These are phyloP conservation scores for Penicillium pancosmium DNA, from an alignment of 495 filamentous ascomycete species.

Conservation along the genomic window DNA sequence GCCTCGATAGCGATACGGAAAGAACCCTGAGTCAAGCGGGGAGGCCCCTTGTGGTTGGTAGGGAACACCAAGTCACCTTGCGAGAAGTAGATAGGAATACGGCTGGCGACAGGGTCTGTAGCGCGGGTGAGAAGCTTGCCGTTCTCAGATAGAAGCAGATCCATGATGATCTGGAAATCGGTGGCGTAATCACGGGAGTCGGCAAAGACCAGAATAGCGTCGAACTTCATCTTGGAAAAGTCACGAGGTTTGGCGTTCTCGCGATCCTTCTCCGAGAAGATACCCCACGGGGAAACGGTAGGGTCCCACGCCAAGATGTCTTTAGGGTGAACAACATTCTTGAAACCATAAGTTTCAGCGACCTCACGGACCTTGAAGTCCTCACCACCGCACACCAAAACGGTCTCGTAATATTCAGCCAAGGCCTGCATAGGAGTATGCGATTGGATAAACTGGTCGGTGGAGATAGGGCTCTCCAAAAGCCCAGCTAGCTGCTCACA, in stretches of 20 bases:
- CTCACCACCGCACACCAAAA: conserved; percentile 85
- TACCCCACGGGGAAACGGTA: conserved; percentile 79
- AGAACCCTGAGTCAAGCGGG: conserved; percentile 73
- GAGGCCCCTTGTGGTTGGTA: conserved; percentile 69
- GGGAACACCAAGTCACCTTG: conserved; percentile 76
- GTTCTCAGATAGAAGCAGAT: conserved; percentile 74
- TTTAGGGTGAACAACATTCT: conserved; percentile 83
- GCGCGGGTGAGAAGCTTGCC: conserved; percentile 68
- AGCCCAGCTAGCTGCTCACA: conserved; percentile 77
- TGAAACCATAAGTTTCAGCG: conserved; percentile 86
- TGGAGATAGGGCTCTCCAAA: conserved; percentile 73
- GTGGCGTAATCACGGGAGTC: conserved; percentile 84
- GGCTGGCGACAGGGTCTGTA: conserved; percentile 65
- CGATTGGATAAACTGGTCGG: conserved; percentile 89
- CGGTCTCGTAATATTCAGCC: conserved; percentile 77
- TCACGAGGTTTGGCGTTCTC: conserved; percentile 67
- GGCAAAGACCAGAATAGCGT: conserved; percentile 81
- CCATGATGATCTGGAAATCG: conserved; percentile 84
- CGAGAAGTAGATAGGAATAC: conserved; percentile 78
- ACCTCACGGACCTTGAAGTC: conserved; percentile 86
- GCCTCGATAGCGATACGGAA: conserved; percentile 79
- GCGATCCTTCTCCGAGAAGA: conserved; percentile 68
- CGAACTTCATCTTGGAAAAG: conserved; percentile 72
- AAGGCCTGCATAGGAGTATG: conserved; percentile 94
- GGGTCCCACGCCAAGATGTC: conserved; percentile 87